These are phyloP conservation scores for Ensete ventricosum DNA, from an alignment of 176 grass and related monocot species.

Conservation along the genomic window DNA sequence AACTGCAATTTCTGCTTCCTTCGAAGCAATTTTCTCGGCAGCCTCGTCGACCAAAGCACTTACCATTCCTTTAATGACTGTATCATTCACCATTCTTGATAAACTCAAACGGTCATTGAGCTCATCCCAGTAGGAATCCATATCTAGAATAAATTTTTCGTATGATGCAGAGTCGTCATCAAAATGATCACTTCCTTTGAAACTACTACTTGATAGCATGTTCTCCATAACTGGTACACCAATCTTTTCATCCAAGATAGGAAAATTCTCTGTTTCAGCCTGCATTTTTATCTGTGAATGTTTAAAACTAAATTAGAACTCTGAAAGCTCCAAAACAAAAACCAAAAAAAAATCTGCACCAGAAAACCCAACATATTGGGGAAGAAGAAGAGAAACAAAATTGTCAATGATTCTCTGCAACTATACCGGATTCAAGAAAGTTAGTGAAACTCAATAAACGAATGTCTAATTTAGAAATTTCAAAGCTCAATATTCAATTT, in stretches of 20 bases:
- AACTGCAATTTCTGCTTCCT: constrained; percentile 31
- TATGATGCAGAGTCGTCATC: constrained; percentile 20
- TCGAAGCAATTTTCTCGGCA: constrained; percentile 30
- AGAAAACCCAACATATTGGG: too few relatives aligned
- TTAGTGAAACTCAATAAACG: neutral
- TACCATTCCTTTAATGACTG: constrained; percentile 28
- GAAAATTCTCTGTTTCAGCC: constrained; percentile 9
- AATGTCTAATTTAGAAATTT: neutral
- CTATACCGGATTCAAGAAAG: neutral
- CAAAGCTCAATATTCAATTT: neutral
- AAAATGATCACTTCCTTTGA: constrained; percentile 9
- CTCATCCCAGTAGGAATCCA: constrained; percentile 40
- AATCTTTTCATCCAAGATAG: constrained; percentile 6
- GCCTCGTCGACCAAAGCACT: constrained; percentile 32
- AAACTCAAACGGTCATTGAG: constrained; percentile 34
- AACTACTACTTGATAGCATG: constrained; percentile 12
- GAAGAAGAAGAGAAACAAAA: too few relatives aligned
- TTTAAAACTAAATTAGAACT: neutral
- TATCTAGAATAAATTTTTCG: constrained; percentile 29
- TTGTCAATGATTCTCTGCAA: too few relatives aligned
- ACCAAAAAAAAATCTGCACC: neutral
- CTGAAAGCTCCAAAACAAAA: neutral
- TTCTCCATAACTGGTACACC: constrained; percentile 6
- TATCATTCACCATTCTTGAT: constrained; percentile 29
- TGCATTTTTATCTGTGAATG: neutral